Evolutionary conservation across 2,329 filamentous ascomycete genomes (phyloP).

Genomic region (Fusarium pilosicola): DNA sequence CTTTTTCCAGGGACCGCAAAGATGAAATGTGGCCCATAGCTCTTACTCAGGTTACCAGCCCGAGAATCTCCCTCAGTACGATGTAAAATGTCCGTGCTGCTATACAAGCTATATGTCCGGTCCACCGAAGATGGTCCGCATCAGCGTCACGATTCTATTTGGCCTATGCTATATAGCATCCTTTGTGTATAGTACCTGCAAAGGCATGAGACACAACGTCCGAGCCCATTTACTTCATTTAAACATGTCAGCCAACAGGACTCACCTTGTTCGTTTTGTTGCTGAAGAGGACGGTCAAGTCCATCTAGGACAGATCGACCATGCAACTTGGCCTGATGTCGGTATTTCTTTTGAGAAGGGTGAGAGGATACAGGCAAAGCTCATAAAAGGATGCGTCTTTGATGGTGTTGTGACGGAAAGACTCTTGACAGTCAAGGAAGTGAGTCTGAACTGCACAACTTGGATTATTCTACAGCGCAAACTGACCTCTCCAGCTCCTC

Average conservation of each 20-base stretch:
- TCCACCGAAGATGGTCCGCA: background rate
- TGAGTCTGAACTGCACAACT: background rate
- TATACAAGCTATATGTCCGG: no score
- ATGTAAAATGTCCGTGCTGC: no score
- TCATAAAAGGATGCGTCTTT: background rate
- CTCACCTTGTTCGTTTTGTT: background rate
- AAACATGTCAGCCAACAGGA: background rate
- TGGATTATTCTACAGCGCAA: background rate
- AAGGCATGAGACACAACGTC: background rate
- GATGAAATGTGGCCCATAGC: background rate
- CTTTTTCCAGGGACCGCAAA: fast-evolving
- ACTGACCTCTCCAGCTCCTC: background rate
- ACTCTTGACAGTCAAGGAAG: background rate
- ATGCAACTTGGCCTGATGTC: background rate
- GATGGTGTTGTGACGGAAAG: background rate
- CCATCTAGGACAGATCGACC: background rate
- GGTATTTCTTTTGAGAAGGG: background rate
- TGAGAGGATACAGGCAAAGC: background rate
- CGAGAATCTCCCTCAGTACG: background rate
- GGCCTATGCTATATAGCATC: background rate
- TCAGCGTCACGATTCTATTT: background rate
- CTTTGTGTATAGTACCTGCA: background rate
- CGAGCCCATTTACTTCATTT: background rate
- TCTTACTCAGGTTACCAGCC: background rate
- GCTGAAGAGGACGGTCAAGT: background rate